Conservation (phyloP, 192 early-diverging fungal genomes). For the Coemansia sp. region DNA sequence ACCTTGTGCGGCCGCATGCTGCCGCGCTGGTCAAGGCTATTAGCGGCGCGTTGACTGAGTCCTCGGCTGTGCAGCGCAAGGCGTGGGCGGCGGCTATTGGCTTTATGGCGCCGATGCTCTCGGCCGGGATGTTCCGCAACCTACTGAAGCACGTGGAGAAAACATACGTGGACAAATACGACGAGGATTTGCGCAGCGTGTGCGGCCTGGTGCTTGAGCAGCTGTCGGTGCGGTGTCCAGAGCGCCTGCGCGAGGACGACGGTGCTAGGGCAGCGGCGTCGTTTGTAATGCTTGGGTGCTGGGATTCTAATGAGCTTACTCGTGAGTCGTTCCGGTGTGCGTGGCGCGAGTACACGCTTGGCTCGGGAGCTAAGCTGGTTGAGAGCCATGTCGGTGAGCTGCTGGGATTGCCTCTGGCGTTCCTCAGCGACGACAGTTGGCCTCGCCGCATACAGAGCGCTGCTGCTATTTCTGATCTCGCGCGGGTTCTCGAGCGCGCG, state of each 20-base stretch:
- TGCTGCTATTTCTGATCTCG: constrained; percentile 30
- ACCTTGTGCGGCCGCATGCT: constrained; percentile 70
- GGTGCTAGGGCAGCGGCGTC: constrained; percentile 23
- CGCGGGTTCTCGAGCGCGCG: constrained; percentile 33
- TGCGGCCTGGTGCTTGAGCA: constrained; percentile 50
- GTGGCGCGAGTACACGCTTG: constrained; percentile 44
- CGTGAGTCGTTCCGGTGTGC: constrained; percentile 34
- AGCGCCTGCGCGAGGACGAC: constrained; percentile 28
- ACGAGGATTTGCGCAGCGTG: constrained; percentile 73
- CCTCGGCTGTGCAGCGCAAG: constrained; percentile 81
- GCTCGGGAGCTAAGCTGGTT: constrained; percentile 22
- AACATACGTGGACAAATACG: constrained; percentile 76
- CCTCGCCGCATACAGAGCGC: constrained; percentile 40
- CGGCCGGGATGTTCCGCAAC: constrained; percentile 62
- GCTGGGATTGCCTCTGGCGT: constrained; percentile 26
- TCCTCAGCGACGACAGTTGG: constrained; percentile 37
- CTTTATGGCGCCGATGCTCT: constrained; percentile 69
- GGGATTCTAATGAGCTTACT: constrained; percentile 22
- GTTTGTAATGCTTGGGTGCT: constrained; percentile 39
- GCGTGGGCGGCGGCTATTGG: constrained; percentile 86
- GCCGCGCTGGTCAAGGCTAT: constrained; percentile 78
- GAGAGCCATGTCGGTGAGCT: constrained; percentile 23
- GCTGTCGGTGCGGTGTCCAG: constrained; percentile 33
- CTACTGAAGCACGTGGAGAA: constrained; percentile 75
- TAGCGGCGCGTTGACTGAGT: constrained; percentile 74